Conservation (phyloP, 345 rosid genomes). For the Murraya koenigii region DNA sequence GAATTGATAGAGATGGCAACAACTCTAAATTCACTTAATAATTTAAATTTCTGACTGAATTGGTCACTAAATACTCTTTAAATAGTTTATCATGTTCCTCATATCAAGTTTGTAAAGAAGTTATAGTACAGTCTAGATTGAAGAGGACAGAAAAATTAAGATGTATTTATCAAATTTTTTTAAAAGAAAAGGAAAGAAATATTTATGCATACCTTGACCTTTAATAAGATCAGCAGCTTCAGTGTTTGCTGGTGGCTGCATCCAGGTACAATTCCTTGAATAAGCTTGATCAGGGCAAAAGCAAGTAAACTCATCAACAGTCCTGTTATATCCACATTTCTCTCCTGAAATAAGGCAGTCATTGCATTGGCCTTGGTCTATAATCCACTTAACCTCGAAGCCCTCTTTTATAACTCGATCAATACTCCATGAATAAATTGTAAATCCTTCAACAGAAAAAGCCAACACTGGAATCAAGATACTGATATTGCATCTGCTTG, state of each 20-base stretch:
- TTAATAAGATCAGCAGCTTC: neutral
- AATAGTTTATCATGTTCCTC: no score
- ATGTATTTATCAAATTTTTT: no score
- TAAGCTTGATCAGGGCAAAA: constrained; percentile 12
- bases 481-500: neutral
- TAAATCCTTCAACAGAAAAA: neutral
- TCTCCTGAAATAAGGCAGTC: constrained; percentile 11
- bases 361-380: neutral
- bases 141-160: neutral
- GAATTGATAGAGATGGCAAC: no score
- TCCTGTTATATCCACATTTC: constrained; percentile 22
- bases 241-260: neutral
- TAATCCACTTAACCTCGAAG: constrained; percentile 24
- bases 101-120: no score
- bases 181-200: no score
- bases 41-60: no score
- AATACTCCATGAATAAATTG: neutral
- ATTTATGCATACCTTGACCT: neutral
- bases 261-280: neutral
- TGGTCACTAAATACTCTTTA: no score
- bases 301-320: constrained; percentile 2
- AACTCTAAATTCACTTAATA: no score
- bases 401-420: constrained; percentile 12
- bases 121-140: no score
- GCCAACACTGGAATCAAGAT: constrained; percentile 4